Conservation (phyloP, 129 eudicot genomes). For the Deinandra increscens region DNA sequence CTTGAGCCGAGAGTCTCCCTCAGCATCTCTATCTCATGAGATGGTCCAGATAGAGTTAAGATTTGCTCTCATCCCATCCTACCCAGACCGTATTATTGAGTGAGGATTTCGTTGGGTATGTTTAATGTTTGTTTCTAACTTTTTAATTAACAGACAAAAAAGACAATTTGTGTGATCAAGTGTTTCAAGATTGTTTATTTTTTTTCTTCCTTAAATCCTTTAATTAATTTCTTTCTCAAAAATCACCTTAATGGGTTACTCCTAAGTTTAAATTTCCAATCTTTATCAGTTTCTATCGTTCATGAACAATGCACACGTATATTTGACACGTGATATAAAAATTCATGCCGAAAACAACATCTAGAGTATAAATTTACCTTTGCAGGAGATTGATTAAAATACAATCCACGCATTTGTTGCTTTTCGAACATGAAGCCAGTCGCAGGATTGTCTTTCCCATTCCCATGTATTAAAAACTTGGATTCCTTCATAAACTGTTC, state of each 20-base stretch:
- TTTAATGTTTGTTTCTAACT: not conserved
- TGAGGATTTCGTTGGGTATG: too few relatives aligned
- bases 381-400: constrained; percentile 85
- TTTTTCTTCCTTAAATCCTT: not conserved
- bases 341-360: not conserved
- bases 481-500: constrained; percentile 80
- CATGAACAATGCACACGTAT: not conserved
- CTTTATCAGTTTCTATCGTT: not conserved
- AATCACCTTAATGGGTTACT: not conserved
- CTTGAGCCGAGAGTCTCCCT: too few relatives aligned
- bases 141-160: not conserved
- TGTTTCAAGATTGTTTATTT: not conserved
- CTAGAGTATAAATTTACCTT: constrained; percentile 49
- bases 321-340: not conserved
- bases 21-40: too few relatives aligned
- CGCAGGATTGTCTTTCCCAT: constrained; percentile 91
- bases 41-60: too few relatives aligned
- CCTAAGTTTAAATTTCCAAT: not conserved
- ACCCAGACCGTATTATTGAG: too few relatives aligned
- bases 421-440: constrained; percentile 95
- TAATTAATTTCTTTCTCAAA: not conserved
- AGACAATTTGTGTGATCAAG: not conserved
- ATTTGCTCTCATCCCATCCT: too few relatives aligned
- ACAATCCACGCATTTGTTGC: constrained; percentile 82
- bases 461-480: constrained; percentile 69